Base-by-base conservation (phyloP, 192 early-diverging fungal genomes). In the Podila verticillata region DNA sequence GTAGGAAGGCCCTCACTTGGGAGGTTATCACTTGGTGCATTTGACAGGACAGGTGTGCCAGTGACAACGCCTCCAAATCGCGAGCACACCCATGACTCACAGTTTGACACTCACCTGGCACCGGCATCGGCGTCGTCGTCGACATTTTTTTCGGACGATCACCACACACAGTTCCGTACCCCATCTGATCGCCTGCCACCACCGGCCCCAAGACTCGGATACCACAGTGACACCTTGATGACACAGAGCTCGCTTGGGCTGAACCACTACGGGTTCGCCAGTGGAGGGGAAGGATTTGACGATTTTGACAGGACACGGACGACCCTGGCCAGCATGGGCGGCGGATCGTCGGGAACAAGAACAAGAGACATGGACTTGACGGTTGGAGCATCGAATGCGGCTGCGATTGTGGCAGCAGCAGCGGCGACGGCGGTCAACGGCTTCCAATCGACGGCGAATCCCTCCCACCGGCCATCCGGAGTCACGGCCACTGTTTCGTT, bases 211-310 rank as follows among this genome's bases (percentile, higher is more conserved):
- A 44, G 65, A 36, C 65, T 79, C 13, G 75, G 75, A 7, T 79
- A 79, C 60, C 69, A 71, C 39, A 70, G 68, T 39, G 75, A 79
- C 26, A 79, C 75, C 7, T 44, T 79, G 31, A 79, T 72, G 69
- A 79, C 75, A 15, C 75, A 79, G 58, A 79, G 75, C 39, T 70
- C 68, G 49, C 51, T 79, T 35, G 75, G 75, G 12, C 65, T 79
- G 29, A 79, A 79, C 51, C 68, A 79, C 29, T 68, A 79, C 54
- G 69, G 69, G 5, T 70, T 75, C 48, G 56, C 56, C 39, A 58
- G 59, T 1, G 69, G 68, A 20, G 29, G 31, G 19, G 32, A 34
- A 32, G 32, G n/a, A n/a, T n/a, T 31, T 22, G 32, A 34, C 22
- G 20, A 62, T 62, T 63, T 70, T 47, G 74, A 77, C 48, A 54